Conservation (phyloP, 768 basidiomycete genomes). For the Boletus sp. region DNA sequence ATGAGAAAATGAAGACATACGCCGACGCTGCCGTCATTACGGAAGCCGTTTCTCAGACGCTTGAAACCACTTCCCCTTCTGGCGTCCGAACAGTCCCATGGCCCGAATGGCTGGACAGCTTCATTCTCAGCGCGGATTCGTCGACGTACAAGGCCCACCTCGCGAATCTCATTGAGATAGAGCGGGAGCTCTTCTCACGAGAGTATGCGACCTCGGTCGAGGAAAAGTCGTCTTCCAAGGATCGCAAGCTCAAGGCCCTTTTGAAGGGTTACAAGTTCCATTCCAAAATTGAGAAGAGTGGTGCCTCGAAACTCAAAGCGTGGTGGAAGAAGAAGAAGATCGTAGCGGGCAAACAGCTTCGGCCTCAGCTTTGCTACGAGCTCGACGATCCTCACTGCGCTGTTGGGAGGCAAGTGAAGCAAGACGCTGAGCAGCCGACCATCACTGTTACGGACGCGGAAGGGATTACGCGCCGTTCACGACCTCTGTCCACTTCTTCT, state of each 20-base stretch:
- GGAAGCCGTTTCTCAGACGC: slow-evolving; percentile 10
- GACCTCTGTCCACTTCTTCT: slow-evolving; percentile 1
- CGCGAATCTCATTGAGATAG: slow-evolving; percentile 35
- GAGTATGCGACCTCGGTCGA: slow-evolving; percentile 20
- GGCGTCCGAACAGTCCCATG: slow-evolving; percentile 34
- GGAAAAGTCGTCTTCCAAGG: slow-evolving; percentile 28
- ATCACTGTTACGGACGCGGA: slow-evolving; percentile 25
- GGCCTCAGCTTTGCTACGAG: slow-evolving; percentile 39
- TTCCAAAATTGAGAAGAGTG: slow-evolving; percentile 31
- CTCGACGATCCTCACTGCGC: slow-evolving; percentile 39
- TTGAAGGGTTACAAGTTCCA: slow-evolving; percentile 42
- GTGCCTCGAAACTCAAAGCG: slow-evolving; percentile 51
- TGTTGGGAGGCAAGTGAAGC: slow-evolving; percentile 38
- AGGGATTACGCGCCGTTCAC: slow-evolving; percentile 18
- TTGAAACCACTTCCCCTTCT: slow-evolving; percentile 19
- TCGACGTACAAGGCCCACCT: slow-evolving; percentile 36
- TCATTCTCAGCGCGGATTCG: slow-evolving; percentile 33
- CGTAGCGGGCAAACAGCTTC: slow-evolving; percentile 35
- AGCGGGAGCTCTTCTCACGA: slow-evolving; percentile 30
- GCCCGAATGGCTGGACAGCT: slow-evolving; percentile 41
- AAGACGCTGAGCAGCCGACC: slow-evolving; percentile 15
- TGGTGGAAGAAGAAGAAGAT: slow-evolving; percentile 67
- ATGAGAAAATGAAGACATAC: slow-evolving; percentile 15
- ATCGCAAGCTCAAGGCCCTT: slow-evolving; percentile 40
- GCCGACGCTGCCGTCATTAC: slow-evolving; percentile 21